Conservation (phyloP, 352 stramenopile genomes). For the Globisporangium canariense region DNA sequence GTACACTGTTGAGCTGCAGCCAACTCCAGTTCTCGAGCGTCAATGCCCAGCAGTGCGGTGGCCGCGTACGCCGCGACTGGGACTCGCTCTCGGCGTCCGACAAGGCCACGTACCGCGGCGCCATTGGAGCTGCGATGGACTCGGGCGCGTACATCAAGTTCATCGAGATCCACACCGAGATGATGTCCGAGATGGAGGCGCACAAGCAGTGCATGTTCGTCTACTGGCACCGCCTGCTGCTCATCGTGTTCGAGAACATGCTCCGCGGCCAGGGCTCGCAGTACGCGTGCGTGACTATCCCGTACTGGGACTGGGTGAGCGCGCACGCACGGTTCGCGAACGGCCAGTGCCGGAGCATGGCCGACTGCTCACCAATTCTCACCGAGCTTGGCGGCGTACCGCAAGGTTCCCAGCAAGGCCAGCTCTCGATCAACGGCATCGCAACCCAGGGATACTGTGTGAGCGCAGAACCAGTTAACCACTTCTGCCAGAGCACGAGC, state of each 20-base stretch:
- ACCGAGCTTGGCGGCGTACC: constrained; percentile 29
- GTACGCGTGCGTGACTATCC: constrained; percentile 29
- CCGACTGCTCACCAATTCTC: constrained; percentile 19
- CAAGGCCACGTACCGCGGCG: constrained; percentile 28
- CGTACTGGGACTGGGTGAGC: constrained; percentile 46
- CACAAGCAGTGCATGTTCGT: constrained; percentile 42
- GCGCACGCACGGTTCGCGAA: neutral
- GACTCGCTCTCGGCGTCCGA: constrained; percentile 21
- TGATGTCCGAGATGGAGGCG: constrained; percentile 21
- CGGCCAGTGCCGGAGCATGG: neutral
- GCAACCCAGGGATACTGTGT: constrained; percentile 17
- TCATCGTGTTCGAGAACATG: constrained; percentile 58
- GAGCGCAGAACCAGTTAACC: constrained; percentile 33
- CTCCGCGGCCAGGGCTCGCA: constrained; percentile 30
- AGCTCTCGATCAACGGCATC: constrained; percentile 14
- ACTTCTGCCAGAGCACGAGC: constrained; percentile 40
- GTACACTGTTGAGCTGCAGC: constrained; percentile 1
- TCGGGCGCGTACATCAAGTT: constrained; percentile 23
- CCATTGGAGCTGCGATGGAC: constrained; percentile 24
- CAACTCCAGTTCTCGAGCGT: neutral
- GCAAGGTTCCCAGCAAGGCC: neutral
- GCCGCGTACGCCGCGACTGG: constrained; percentile 34
- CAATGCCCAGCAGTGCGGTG: constrained; percentile 16
- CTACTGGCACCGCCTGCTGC: constrained; percentile 49
- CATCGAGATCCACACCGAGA: constrained; percentile 4